phyloP scores from a whole-genome alignment of 1,139 yeast species.

The Saccharomycopsis crataegensis region DNA sequence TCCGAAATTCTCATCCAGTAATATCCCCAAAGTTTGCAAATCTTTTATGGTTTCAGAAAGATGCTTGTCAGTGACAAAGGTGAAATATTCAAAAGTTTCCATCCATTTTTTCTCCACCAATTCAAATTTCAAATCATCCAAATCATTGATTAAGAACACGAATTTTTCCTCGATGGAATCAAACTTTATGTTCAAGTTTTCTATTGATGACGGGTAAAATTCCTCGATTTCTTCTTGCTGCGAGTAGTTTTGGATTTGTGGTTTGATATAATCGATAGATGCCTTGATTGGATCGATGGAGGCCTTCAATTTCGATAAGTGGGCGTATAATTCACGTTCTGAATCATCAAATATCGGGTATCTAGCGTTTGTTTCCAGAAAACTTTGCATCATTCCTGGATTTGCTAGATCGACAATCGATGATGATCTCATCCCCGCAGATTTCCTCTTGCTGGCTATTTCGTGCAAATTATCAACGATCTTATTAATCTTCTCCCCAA shows the following conservation, averaged over 20 bases:
- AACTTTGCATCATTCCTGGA: neutral
- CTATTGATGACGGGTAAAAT: constrained; percentile 28
- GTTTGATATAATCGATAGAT: constrained; percentile 37
- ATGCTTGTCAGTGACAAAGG: constrained; percentile 25
- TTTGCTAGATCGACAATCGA: neutral
- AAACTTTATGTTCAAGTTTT: constrained; percentile 29
- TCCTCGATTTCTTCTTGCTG: constrained; percentile 20
- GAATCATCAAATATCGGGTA: constrained; percentile 23
- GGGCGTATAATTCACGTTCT: constrained; percentile 29
- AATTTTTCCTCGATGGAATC: constrained; percentile 29
- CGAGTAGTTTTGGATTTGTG: constrained; percentile 19
- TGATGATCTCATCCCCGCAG: neutral
- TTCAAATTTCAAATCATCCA: constrained; percentile 28
- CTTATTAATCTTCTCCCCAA: neutral
- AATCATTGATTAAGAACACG: constrained; percentile 27
- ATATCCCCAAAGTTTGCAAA: constrained; percentile 17
- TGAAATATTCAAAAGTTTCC: constrained; percentile 31
- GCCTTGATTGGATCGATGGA: constrained; percentile 37
- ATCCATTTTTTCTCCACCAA: constrained; percentile 36
- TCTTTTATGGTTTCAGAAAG: constrained; percentile 25
- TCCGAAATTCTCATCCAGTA: constrained; percentile 21
- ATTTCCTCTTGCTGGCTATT: neutral
- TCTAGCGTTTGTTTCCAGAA: constrained; percentile 26
- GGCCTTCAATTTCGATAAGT: constrained; percentile 22
- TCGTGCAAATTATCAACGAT: constrained; percentile 5